Base-by-base conservation (phyloP, 2,329 filamentous ascomycete species). In the Pseudogymnoascus sp. region DNA sequence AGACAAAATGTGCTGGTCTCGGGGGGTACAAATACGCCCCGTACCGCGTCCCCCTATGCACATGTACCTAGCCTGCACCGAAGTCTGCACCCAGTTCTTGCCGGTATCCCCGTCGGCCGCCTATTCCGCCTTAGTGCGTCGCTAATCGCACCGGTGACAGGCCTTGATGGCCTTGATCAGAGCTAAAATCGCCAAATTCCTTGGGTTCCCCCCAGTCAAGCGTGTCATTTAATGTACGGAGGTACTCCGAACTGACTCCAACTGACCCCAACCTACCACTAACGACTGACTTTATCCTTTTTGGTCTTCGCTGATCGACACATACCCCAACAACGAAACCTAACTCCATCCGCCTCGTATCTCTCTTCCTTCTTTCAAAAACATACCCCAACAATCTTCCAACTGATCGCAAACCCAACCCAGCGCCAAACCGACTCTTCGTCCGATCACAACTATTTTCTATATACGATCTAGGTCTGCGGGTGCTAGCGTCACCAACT, bases 261-360 rank as follows among this genome's bases (percentile, higher is more conserved):
- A 8, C 40, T 44, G 40, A 56, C 47, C 19, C 47, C 47, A 56
- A 56, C 47, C 6, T 33, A 56, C 47, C 47, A 56, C 47, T 56
- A 56, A 56, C 47, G 47, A 16, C 47, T 56, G 47, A 56, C 47
- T 56, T 56, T 56, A 56, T 56, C 50, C 50, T 56, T 56, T 56
- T 56, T 33, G 29, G 50, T 56, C 50, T n/a, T 56, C n/a, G 11
- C 29, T 56, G 50, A 56, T 56, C 47, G 47, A 33, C 47, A 19
- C 47, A 56, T 56, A 56, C 47, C 47, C 47, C 47, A 56, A 56
- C 47, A 56, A 56, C 47, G 2, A 53, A 31, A 31, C 24, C 47
- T 6, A 29, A 31, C 26, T 31, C 47, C 26, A 31, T 53, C 47
- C 7, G 29, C 14, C 13, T 53, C 26, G 14, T 31, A 13, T n/a